Evolutionary conservation across 208 protist genomes (phyloP), one percentile per base, ranked within the genome.

Genomic region (Zelonia costaricensis): DNA sequence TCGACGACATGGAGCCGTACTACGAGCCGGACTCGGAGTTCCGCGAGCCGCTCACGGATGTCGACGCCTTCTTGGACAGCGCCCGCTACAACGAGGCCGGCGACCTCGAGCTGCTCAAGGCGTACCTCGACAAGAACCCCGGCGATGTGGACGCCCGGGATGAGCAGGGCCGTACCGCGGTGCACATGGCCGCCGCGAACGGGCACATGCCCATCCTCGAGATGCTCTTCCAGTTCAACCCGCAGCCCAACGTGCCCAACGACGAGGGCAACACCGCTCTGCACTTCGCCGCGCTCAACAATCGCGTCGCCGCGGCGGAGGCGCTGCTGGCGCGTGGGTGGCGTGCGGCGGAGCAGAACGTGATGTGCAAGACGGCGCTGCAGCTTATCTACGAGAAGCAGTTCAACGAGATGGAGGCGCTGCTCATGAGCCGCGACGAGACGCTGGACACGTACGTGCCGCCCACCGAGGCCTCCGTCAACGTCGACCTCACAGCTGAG

Each of bases 251-350:
- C 73, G 48, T 85, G 18, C 57, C 76, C 5, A 97, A 94, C 51
- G 53, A 83, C 27, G 82, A 94, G 59, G 91, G 91, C 23, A 94
- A 93, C 59, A 94, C 91, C 6, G 88, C 91, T 1, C 71, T 97
- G 9, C 86, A 93, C 53, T 94, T 93, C 61, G 88, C 91, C 16
- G 91, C 91, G n/a, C 75, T 95, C 30, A 94, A 94, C 69, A 91
- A 93, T 65, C 79, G 80, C 52, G 48, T 89, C 10, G 74, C 74
- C 13, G 85, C 84, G 18, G 83, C 85, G 18, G 60, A 73, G 49
- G 63, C 69, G 45, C 78, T 97, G 25, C 58, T 93, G 51, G 42
- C 39, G 49, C 59, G 64, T 12, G 86, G 86, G 30, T 95, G 90
- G 86, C 73, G 52, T 12, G 69, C 77, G 3, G 69, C 70, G 9